Percentiles rank a stretch among this genome's conserved stretches.
Conservation (phyloP, 1,284 basidiomycete genomes). For the Microbotryum silenes-acaulis region DNA sequence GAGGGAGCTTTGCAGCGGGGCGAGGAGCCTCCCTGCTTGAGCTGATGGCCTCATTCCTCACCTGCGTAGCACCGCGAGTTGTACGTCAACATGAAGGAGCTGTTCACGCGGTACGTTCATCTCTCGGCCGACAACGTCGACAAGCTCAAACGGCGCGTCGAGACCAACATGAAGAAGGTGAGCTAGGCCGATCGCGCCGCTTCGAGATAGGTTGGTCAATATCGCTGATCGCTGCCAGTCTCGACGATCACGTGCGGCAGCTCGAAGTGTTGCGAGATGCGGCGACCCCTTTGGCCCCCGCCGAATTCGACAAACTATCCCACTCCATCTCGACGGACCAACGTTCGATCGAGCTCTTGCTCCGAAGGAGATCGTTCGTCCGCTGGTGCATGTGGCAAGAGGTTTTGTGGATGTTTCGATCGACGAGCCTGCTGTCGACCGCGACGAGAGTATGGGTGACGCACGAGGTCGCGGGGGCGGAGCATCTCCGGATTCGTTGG, state of each 20-base stretch:
- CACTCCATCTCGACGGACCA: constrained; percentile 26
- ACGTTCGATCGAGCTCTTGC: constrained; percentile 21
- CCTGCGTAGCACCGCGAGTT: constrained; percentile 63
- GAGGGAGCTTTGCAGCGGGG: constrained; percentile 36
- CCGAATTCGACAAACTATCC: constrained; percentile 20
- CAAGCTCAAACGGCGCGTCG: constrained; percentile 72
- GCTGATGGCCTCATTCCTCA: not conserved
- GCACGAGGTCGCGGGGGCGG: constrained; percentile 1
- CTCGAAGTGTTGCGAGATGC: constrained; percentile 12
- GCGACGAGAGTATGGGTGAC: constrained; percentile 1
- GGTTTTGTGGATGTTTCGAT: constrained; percentile 17
- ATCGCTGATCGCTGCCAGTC: not conserved
- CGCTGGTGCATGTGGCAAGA: constrained; percentile 33
- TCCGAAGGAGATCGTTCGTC: constrained; percentile 28
- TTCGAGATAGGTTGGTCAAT: not conserved
- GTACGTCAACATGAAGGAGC: constrained; percentile 71
- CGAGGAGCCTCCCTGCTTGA: not conserved
- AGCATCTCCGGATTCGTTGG: not conserved
- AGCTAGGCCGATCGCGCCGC: not conserved
- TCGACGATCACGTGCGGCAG: constrained; percentile 2
- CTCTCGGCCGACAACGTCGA: constrained; percentile 78
- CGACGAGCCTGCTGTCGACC: constrained; percentile 10
- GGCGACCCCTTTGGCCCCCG: not conserved
- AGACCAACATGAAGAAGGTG: constrained; percentile 57
- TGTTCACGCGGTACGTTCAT: constrained; percentile 72